Conservation (phyloP, 2,329 filamentous ascomycete species). For the Penicillium hesseltinei region DNA sequence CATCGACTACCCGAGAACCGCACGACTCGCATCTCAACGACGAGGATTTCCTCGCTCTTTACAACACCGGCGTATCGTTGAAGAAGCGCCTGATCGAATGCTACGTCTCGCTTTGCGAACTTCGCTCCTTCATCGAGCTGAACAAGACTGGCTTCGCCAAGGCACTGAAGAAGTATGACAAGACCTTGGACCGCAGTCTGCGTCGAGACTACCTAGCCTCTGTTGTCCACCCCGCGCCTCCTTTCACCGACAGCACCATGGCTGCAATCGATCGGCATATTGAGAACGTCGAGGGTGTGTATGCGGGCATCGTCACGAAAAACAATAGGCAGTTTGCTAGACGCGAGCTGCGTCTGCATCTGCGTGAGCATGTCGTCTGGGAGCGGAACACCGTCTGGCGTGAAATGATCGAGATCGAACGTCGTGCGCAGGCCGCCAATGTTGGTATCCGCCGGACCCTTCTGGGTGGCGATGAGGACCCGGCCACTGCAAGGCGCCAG, state of each 20-base stretch:
- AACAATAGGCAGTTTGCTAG: slow-evolving; percentile 75
- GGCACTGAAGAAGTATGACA: slow-evolving; percentile 97
- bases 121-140: slow-evolving; percentile 93
- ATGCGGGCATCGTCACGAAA: slow-evolving; percentile 76
- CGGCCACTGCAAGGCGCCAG: slow-evolving; percentile 68
- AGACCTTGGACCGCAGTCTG: slow-evolving; percentile 80
- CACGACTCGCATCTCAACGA: slow-evolving; percentile 78
- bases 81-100: slow-evolving; percentile 87
- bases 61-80: slow-evolving; percentile 73
- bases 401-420: slow-evolving; percentile 97
- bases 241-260: slow-evolving; percentile 74
- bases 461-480: slow-evolving; percentile 70
- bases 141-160: slow-evolving; percentile 97
- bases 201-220: slow-evolving; percentile 73
- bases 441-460: slow-evolving; percentile 76
- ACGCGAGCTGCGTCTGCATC: slow-evolving; percentile 81
- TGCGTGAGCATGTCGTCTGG: slow-evolving; percentile 97
- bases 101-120: slow-evolving; percentile 90
- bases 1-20: slow-evolving; percentile 21
- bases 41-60: slow-evolving; percentile 64
- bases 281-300: slow-evolving; percentile 70
- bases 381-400: slow-evolving; percentile 98
- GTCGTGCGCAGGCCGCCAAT: slow-evolving; percentile 90
- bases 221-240: slow-evolving; percentile 73
- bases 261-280: slow-evolving; percentile 70